Conservation (phyloP, 169 alveolate species). For the Babesia bigemina region DNA sequence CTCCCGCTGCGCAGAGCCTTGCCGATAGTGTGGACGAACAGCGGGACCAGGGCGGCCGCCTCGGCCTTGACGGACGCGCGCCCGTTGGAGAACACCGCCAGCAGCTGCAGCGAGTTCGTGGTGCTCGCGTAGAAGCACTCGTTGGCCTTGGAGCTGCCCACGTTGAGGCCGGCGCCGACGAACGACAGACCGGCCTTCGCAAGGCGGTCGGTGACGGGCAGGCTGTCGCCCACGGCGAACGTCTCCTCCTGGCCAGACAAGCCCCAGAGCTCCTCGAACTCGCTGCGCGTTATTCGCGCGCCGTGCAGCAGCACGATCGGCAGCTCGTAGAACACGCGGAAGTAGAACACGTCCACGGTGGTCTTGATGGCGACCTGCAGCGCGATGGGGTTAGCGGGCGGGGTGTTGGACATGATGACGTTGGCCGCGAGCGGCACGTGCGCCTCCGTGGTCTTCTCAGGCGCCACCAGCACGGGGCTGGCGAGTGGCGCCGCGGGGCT, state of each 20-base stretch:
- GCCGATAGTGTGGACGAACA: conserved; percentile 43
- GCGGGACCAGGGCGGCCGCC: conserved; percentile 56
- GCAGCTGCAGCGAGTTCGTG: conserved; percentile 57
- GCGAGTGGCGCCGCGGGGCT: conserved; percentile 49
- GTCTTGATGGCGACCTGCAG: conserved; percentile 66
- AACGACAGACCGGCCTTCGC: conserved; percentile 19
- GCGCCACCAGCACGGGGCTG: conserved; percentile 44
- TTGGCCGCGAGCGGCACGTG: conserved; percentile 59
- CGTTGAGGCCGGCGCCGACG: conserved; percentile 36
- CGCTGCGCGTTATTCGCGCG: conserved; percentile 5
- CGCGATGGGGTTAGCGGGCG: conserved; percentile 58
- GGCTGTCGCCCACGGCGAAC: background rate
- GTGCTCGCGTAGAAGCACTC: conserved; percentile 50
- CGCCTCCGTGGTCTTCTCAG: conserved; percentile 50
- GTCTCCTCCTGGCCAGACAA: conserved; percentile 12
- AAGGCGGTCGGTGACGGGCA: background rate
- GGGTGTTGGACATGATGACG: conserved; percentile 39
- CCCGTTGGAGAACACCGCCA: conserved; percentile 23
- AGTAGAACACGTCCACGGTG: conserved; percentile 62
- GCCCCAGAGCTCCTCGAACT: conserved; percentile 52
- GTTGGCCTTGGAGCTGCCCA: conserved; percentile 18
- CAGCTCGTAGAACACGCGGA: conserved; percentile 50
- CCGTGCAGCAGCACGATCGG: conserved; percentile 51
- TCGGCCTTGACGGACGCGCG: conserved; percentile 50
- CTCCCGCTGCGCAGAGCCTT: conserved; percentile 11